These are phyloP conservation scores for Mycena venus DNA, from an alignment of 768 basidiomycete species.

Conservation along the genomic window DNA sequence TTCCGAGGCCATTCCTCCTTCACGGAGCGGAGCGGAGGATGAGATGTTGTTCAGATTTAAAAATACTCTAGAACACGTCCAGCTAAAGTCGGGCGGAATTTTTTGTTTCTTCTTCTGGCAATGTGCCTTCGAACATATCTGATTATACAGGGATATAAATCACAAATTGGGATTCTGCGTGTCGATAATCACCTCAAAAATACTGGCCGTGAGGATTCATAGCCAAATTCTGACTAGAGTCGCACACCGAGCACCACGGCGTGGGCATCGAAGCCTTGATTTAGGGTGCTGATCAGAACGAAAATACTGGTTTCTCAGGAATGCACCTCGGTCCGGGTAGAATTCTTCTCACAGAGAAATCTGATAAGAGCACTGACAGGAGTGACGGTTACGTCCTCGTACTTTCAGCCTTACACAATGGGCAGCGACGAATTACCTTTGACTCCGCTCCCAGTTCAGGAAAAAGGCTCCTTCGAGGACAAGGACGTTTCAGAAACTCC, in stretches of 20 bases:
- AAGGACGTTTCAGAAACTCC: neutral
- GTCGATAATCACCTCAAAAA: neutral
- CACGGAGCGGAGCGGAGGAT: neutral
- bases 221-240: neutral
- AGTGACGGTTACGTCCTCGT: neutral
- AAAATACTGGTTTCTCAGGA: neutral
- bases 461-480: neutral
- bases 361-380: neutral
- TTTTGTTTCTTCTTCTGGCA: neutral
- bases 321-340: neutral
- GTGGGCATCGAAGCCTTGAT: neutral
- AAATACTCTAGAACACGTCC: neutral
- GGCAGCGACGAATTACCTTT: neutral
- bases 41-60: neutral
- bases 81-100: neutral
- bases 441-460: neutral
- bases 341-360: constrained; percentile 2
- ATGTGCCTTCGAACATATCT: neutral
- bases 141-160: neutral
- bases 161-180: neutral
- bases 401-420: constrained; percentile 6
- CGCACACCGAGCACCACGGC: neutral
- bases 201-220: neutral
- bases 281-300: neutral
- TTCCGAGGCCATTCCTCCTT: neutral